Base-by-base conservation (phyloP, 495 filamentous ascomycete species). In the Penicillium dipodomyicola region DNA sequence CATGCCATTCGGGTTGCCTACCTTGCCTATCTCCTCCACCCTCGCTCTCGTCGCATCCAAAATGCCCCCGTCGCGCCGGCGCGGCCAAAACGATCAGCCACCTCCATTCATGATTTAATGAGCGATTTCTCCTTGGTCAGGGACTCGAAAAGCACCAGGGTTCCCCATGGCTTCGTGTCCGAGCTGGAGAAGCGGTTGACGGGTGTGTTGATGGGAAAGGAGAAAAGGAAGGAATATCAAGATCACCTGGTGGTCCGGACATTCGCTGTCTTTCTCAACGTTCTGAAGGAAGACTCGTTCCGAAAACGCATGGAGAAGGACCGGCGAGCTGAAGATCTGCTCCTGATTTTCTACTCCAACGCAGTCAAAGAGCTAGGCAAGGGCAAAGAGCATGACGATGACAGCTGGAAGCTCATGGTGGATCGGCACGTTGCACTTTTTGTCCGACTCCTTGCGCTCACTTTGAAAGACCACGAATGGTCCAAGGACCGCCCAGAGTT, bases 401-500 rank as follows among this genome's bases (percentile, higher is more conserved):
- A 95, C 67, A 82, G 83, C 40, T 97, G 92, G 91, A 96, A 91
- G 73, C 78, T 87, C 42, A 86, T 97, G 73, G 91, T 94, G 12
- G 95, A 99, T 65, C 82, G 92, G 49, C 95, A 99, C 69, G 85
- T 97, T 57, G 95, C 95, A 29, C 82, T 99, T 45, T 97, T 99
- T 65, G 86, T 99, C 59, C 86, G 95, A 41, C 80, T 99, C 20
- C 83, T 97, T 58, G 85, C 83, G 60, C 80, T 84, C 60, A 88
- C 90, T 25, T 71, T 97, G 59, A 90, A 87, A 64, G 87, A 89
- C 58, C 80, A 90, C 57, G 91, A 88, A 52, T 89, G 87, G 87
- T 85, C 84, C 20, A 83, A 86, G 63, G 90, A 95, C 59, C 81
- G 84, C 47, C 86, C 90, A 20, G 95, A 99, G 67, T 80, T 99